Evolutionary conservation across 2,329 filamentous ascomycete genomes (phyloP), one percentile per base, ranked within the genome.

Genomic region (Fusarium neocosmosporiellum): DNA sequence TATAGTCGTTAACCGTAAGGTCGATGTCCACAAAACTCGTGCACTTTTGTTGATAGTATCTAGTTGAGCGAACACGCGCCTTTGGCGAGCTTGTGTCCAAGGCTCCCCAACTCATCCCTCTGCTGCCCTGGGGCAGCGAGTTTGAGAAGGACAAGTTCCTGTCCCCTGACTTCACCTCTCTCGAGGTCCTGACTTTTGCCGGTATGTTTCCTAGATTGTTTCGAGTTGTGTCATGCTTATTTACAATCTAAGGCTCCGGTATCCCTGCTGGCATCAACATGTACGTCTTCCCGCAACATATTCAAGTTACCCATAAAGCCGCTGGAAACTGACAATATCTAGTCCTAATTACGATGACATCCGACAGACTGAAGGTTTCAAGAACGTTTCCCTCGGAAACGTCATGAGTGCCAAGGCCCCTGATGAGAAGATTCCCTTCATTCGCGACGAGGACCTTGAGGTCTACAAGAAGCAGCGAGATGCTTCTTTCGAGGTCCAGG

Each of bases 131-230:
- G 96, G 86, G 87, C 37, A 88, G 89, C 54, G 93, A 94, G 1
- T 99, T 98, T 74, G 96, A 99, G 81, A 98, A 98, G 83, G 95
- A 98, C 85, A 95, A 93, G 78, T 99, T 99, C 83, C 84, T 97
- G 37, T 96, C 94, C 60, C 96, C 96, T 0, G 96, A 99, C 81
- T 99, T 99, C 80, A 98, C 96, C 0, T 96, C 93, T 11, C 87
- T 98, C 2, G 96, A 99, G 81, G 95, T 98, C 4, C 83, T 98
- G 69, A 94, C 93, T 1, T 98, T 98, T 76, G 83, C 81, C 65
- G 83, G 80, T 78, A 63, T 37, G 71, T 53, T 8, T 20, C 7
- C 76, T 14, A 18, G 14, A 10, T 6, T n/a, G 20, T 5, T 31
- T 59, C 9, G 18, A 41, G 29, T 27, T n/a, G 41, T 29, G 20